Percentiles rank a stretch among this genome's conserved stretches.
Conservation (phyloP, 371 early-diverging fungal genomes). For the Saksenaea oblongispora region DNA sequence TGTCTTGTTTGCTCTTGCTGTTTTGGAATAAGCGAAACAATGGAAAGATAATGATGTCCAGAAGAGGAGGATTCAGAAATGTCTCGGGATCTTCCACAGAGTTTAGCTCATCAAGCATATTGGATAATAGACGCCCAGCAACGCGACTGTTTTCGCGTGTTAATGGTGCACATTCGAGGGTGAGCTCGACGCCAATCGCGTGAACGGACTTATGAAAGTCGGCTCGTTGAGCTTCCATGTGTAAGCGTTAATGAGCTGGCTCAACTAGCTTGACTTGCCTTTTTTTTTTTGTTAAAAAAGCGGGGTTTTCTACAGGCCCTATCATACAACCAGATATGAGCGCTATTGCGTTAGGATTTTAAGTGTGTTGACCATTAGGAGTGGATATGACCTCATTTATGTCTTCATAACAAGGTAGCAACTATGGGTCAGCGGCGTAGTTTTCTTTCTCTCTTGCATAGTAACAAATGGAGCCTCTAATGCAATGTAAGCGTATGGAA, state of each 20-base stretch:
- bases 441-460: too few relatives aligned
- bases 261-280: background rate
- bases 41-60: slow-evolving; percentile 28
- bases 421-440: too few relatives aligned
- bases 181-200: background rate
- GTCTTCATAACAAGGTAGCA: too few relatives aligned
- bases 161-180: background rate
- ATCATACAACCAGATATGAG: too few relatives aligned
- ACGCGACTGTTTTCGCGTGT: background rate
- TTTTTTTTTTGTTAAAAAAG: too few relatives aligned
- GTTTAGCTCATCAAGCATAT: background rate
- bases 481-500: too few relatives aligned
- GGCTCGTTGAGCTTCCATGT: background rate
- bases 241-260: background rate
- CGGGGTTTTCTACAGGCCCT: too few relatives aligned
- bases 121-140: background rate
- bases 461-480: too few relatives aligned
- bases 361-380: too few relatives aligned
- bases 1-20: slow-evolving; percentile 6
- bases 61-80: slow-evolving; percentile 10
- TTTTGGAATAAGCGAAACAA: slow-evolving; percentile 21
- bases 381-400: too few relatives aligned
- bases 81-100: slow-evolving; percentile 7
- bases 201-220: background rate
- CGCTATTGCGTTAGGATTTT: too few relatives aligned